These are phyloP conservation scores for Copromyces sp. DNA, from an alignment of 495 filamentous ascomycete species.

Conservation along the genomic window DNA sequence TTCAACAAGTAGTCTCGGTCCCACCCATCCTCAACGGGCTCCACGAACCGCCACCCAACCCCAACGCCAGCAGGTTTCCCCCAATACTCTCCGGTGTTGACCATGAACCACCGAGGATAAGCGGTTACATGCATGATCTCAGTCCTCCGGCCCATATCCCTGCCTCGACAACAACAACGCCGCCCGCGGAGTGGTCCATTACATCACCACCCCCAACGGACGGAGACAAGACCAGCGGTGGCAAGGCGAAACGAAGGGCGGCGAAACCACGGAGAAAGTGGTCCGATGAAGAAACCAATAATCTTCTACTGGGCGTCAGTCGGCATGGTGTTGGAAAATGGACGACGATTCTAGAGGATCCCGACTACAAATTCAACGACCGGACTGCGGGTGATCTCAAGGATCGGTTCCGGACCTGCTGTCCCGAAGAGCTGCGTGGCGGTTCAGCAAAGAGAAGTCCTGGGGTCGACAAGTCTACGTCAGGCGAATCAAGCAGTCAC, in stretches of 20 bases:
- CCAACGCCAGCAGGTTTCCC: constrained; percentile 60
- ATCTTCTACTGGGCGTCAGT: constrained; percentile 64
- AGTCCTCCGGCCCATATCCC: constrained; percentile 9
- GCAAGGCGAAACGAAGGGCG: constrained; percentile 31
- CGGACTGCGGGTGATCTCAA: constrained; percentile 75
- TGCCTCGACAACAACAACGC: not conserved
- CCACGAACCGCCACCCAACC: constrained; percentile 66
- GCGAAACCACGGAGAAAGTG: constrained; percentile 52
- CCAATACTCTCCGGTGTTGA: constrained; percentile 53
- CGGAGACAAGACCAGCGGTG: constrained; percentile 17
- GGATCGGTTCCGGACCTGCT: constrained; percentile 74
- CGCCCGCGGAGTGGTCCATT: not conserved
- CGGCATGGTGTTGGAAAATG: constrained; percentile 81
- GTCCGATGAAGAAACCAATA: constrained; percentile 75
- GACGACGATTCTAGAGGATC: constrained; percentile 72
- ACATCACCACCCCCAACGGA: constrained; percentile 1
- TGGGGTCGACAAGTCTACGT: not conserved
- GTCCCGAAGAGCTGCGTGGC: constrained; percentile 46
- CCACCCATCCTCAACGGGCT: constrained; percentile 63
- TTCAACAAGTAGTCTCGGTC: constrained; percentile 11
- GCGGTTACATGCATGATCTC: constrained; percentile 15
- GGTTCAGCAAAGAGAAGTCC: constrained; percentile 19
- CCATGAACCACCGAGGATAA: constrained; percentile 14
- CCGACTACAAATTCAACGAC: constrained; percentile 63
- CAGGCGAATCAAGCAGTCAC: constrained; percentile 6